Conservation (phyloP, 2,329 filamentous ascomycete species). For the Byssoonygena ceratinophila region DNA sequence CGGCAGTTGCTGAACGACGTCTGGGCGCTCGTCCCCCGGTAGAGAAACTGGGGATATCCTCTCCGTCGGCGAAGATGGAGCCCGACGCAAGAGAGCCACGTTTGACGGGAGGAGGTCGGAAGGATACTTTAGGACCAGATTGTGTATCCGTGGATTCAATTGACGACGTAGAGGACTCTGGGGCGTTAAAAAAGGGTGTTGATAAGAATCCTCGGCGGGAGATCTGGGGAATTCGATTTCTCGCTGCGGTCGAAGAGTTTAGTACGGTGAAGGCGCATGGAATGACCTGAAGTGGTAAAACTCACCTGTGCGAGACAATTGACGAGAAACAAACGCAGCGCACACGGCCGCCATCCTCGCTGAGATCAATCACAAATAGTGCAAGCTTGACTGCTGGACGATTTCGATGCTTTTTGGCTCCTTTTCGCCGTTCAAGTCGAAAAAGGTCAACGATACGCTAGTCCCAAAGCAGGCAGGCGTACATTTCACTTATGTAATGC, state of each 20-base stretch:
- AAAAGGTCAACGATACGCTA: background rate
- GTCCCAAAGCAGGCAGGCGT: background rate
- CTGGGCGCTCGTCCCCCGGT: slow-evolving; percentile 16
- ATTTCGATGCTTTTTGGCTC: background rate
- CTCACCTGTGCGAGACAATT: slow-evolving; percentile 31
- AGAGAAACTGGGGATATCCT: slow-evolving; percentile 21
- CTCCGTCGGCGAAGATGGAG: slow-evolving; percentile 36
- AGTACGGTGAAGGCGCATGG: background rate
- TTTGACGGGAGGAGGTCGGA: slow-evolving; percentile 18
- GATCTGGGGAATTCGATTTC: slow-evolving; percentile 12
- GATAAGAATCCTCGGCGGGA: slow-evolving; percentile 16
- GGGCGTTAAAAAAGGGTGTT: slow-evolving; percentile 9
- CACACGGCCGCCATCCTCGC: slow-evolving; percentile 32
- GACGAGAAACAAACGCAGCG: slow-evolving; percentile 29
- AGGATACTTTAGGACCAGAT: slow-evolving; percentile 8
- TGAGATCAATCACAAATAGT: slow-evolving; percentile 1
- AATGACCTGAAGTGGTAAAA: background rate
- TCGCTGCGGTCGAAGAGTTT: slow-evolving; percentile 4
- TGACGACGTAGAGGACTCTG: background rate
- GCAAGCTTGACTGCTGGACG: background rate
- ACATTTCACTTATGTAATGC: no score
- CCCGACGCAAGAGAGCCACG: slow-evolving; percentile 29
- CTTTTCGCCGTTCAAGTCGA: background rate
- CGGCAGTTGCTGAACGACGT: slow-evolving; percentile 13
- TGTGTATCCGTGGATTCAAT: background rate